A percentile compares a stretch with the other conserved stretches of the same genome.
phyloP scores from a whole-genome alignment of 441 rosid species.

The Gossypium schwendimanii region DNA sequence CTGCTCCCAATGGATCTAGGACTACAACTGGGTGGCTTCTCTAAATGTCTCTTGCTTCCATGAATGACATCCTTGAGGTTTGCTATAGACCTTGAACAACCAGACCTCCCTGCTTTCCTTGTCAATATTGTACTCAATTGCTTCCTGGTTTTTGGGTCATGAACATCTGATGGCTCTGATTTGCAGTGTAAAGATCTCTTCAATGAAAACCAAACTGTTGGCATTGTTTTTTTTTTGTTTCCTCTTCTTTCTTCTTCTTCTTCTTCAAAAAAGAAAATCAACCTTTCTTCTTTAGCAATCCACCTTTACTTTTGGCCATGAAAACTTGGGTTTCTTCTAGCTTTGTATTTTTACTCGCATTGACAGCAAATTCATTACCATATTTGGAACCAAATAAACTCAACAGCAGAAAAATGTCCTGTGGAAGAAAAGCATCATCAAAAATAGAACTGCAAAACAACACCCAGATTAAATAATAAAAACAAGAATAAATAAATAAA shows the following conservation, averaged over 20 bases:
- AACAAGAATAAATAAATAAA: neutral
- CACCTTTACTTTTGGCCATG: neutral
- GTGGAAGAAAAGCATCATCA: neutral
- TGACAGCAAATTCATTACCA: constrained; percentile 11
- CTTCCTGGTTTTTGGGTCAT: constrained; percentile 66
- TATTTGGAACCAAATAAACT: neutral
- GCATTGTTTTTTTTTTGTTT: constrained; percentile 26
- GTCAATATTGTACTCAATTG: constrained; percentile 65
- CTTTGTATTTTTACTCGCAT: neutral
- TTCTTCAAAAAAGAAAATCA: neutral
- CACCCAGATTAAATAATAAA: neutral
- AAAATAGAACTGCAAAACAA: neutral
- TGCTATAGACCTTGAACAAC: constrained; percentile 94
- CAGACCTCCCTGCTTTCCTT: constrained; percentile 63
- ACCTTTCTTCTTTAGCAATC: neutral
- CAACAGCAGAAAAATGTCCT: neutral
- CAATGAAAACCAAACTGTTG: constrained; percentile 89
- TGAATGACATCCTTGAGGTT: constrained; percentile 93
- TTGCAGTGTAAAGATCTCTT: constrained; percentile 87
- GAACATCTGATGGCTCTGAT: constrained; percentile 80
- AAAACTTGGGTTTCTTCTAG: neutral
- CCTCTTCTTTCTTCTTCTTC: neutral
- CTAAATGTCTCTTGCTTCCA: constrained; percentile 88
- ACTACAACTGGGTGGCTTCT: constrained; percentile 81
- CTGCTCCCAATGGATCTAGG: constrained; percentile 97